phyloP scores from a whole-genome alignment of 2,329 filamentous ascomycete genomes.

The Colletotrichum theobromicola region DNA sequence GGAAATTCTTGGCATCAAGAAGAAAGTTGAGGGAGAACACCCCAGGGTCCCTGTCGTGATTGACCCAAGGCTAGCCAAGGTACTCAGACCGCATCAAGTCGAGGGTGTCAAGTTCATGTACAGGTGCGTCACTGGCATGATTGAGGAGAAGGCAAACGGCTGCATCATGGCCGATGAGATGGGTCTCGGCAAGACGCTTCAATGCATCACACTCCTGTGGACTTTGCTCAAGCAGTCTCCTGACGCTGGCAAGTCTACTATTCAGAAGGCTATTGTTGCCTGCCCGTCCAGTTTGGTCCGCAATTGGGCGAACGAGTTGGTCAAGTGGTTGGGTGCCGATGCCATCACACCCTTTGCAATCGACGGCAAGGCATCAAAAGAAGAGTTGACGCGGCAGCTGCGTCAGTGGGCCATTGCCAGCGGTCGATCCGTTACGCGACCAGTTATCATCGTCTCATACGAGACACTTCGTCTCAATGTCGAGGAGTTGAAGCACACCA shows the following conservation, averaged over 20 bases:
- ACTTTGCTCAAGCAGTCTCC: constrained; percentile 95
- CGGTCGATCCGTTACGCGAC: constrained; percentile 87
- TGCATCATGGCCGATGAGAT: constrained; percentile 99
- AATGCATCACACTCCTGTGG: constrained; percentile 97
- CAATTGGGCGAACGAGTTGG: constrained; percentile 97
- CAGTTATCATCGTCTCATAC: constrained; percentile 97
- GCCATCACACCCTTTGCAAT: constrained; percentile 94
- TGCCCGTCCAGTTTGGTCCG: constrained; percentile 95
- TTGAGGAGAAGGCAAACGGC: constrained; percentile 90
- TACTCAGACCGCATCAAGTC: constrained; percentile 93
- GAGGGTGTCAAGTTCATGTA: constrained; percentile 99
- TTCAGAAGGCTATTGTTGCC: constrained; percentile 96
- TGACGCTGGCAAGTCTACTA: constrained; percentile 90
- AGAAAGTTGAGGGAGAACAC: constrained; percentile 78
- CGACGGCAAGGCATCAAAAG: constrained; percentile 94
- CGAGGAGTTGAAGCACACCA: constrained; percentile 85
- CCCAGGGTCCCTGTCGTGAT: constrained; percentile 97
- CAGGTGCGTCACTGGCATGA: constrained; percentile 90
- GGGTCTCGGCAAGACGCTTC: constrained; percentile 95
- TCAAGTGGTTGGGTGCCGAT: constrained; percentile 94
- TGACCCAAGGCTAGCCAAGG: constrained; percentile 86
- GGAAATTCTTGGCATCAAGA: constrained; percentile 94
- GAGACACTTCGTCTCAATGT: constrained; percentile 92
- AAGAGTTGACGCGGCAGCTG: constrained; percentile 87
- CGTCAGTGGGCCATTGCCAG: constrained; percentile 94